Base-by-base conservation (phyloP, 805 yeast species). In the Ogataea paradorogensis region DNA sequence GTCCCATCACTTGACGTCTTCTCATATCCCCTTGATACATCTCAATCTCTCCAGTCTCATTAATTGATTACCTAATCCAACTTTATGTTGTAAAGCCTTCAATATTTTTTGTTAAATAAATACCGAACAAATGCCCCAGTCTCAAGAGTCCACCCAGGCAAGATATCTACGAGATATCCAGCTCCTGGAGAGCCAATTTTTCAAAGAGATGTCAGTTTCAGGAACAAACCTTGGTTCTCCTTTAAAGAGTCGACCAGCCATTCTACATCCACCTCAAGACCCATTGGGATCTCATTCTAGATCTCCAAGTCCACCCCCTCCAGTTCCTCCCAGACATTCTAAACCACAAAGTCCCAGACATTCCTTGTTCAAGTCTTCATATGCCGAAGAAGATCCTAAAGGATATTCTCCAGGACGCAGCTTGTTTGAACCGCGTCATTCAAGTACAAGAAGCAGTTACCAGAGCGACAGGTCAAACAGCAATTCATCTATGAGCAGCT, bases 141-240 rank as follows among this genome's bases (percentile, higher is more conserved):
- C 36, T 8, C 31, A 13, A 11, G 33, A 38, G 13, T 38, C 42
- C n/a, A 18, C 42, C 8, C 53, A 50, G 36, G 37, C 46, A n/a
- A 40, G 43, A 1, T 50, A 50, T 37, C 47, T 50, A 52, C 43
- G 43, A 30, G 41, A 31, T 30, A 50, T 50, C 15, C 32, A 40
- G 10, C n/a, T 20, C 9, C 27, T 47, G n/a, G 53, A 50, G 26
- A 38, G 52, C 11, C 45, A 43, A 23, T 42, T 30, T 15, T n/a
- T 35, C 9, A 24, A 27, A 10, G 35, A 33, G 35, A 33, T 33
- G 31, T 42, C 45, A n/a, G 33, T 35, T 5, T 33, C 42, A 3
- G 27, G 33, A 11, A 9, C 27, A 9, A 35, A 6, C 13, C 30
- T 21, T 20, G 31, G 7, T 20, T 15, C 40, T 13, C 15, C 35